A percentile compares a stretch with the other conserved stretches of the same genome.
These are phyloP conservation scores for Alternaria sp. DNA, from an alignment of 2,329 filamentous ascomycete species.

Conservation along the genomic window DNA sequence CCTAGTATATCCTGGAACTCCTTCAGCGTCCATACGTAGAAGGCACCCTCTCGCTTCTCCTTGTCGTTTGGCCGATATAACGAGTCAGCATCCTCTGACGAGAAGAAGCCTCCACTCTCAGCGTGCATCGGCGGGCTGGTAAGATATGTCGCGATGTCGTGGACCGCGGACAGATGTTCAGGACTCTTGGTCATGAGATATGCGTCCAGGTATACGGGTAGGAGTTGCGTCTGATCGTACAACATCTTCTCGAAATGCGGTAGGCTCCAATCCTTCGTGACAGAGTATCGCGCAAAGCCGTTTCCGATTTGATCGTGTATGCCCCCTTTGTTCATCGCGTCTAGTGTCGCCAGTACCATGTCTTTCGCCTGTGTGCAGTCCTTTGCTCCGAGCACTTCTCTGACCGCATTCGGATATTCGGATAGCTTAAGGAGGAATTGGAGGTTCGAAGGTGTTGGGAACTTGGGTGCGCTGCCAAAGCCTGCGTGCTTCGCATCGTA, in stretches of 20 bases:
- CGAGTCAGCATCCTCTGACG: slow-evolving; percentile 91
- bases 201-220: slow-evolving; percentile 84
- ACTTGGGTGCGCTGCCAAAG: slow-evolving; percentile 80
- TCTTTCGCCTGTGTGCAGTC: slow-evolving; percentile 75
- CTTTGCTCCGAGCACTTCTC: slow-evolving; percentile 83
- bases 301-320: slow-evolving; percentile 78
- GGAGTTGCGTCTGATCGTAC: slow-evolving; percentile 86
- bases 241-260: slow-evolving; percentile 98
- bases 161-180: slow-evolving; percentile 78
- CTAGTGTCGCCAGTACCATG: slow-evolving; percentile 82
- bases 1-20: slow-evolving; percentile 82
- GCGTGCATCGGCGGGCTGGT: slow-evolving; percentile 72
- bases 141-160: slow-evolving; percentile 87
- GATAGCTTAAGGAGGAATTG: slow-evolving; percentile 79
- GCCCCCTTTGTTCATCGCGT: slow-evolving; percentile 75
- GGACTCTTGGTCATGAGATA: slow-evolving; percentile 72
- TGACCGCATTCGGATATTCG: slow-evolving; percentile 73
- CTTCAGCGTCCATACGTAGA: slow-evolving; percentile 90
- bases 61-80: slow-evolving; percentile 73
- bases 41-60: slow-evolving; percentile 89
- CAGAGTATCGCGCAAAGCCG: slow-evolving; percentile 83
- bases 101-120: slow-evolving; percentile 76
- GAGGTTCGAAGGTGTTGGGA: slow-evolving; percentile 85
- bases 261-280: slow-evolving; percentile 89
- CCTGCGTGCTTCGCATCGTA: slow-evolving; percentile 55